These are phyloP conservation scores for Garcia nutans DNA, from an alignment of 345 rosid genomes.

Conservation along the genomic window DNA sequence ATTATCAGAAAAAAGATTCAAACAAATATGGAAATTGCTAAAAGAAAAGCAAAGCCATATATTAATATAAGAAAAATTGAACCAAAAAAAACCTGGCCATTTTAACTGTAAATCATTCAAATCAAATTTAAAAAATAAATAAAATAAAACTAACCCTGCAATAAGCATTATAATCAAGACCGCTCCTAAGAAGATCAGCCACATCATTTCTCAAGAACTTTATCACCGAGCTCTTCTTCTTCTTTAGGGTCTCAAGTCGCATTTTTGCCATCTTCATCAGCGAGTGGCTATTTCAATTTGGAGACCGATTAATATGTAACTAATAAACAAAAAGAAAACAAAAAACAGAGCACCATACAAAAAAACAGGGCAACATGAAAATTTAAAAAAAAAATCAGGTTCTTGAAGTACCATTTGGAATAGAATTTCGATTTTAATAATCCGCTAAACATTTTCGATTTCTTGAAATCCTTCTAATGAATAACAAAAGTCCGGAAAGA, in stretches of 20 bases:
- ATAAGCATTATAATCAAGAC: conserved; percentile 66
- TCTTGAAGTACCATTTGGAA: conserved; percentile 24
- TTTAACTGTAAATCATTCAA: conserved; percentile 6
- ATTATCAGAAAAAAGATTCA: background rate
- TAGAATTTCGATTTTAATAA: conserved; percentile 26
- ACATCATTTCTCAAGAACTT: conserved; percentile 75
- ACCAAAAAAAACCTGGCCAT: background rate
- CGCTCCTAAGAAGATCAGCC: conserved; percentile 68
- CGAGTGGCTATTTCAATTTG: conserved; percentile 51
- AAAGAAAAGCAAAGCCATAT: background rate
- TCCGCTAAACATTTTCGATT: conserved; percentile 23
- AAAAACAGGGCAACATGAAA: background rate
- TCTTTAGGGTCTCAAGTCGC: conserved; percentile 63
- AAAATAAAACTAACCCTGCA: conserved; percentile 53
- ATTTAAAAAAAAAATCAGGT: background rate
- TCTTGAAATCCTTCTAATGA: background rate
- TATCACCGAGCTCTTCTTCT: conserved; percentile 61
- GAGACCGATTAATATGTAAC: background rate
- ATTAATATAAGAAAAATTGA: no score
- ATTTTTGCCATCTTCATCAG: conserved; percentile 53
- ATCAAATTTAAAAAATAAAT: background rate
- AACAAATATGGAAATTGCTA: background rate
- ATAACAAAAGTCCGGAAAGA: background rate
- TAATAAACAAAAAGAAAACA: background rate
- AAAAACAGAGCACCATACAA: background rate